Conservation (phyloP, 2,329 filamentous ascomycete species). For the Colletotrichum lindemuthianum region DNA sequence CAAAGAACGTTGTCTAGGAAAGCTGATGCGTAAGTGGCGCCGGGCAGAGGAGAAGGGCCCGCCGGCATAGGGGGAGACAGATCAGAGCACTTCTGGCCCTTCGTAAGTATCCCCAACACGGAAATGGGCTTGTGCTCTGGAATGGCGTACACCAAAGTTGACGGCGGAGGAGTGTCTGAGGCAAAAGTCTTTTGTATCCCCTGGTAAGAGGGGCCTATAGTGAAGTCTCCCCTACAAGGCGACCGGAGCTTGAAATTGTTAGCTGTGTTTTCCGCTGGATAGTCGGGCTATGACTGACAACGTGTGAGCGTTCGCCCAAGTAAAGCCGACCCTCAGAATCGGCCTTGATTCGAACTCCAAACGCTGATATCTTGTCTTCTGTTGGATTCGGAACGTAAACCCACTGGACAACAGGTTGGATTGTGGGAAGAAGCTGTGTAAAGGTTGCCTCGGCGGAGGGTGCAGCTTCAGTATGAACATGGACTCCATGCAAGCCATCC, state of each 20-base stretch:
- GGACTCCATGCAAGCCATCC: neutral
- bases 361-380: slow-evolving; percentile 6
- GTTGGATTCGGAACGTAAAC: slow-evolving; percentile 3
- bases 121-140: neutral
- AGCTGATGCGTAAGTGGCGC: neutral
- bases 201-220: neutral
- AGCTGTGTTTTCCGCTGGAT: neutral
- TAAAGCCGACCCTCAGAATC: neutral
- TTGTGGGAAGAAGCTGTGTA: neutral
- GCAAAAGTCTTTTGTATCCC: neutral
- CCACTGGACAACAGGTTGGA: neutral
- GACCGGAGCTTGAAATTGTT: neutral
- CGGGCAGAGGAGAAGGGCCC: slow-evolving; percentile 1
- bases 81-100: neutral
- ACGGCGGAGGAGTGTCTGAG: neutral
- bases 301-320: neutral
- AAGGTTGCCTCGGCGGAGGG: slow-evolving; percentile 4
- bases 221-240: slow-evolving; percentile 2
- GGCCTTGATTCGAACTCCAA: neutral
- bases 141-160: slow-evolving; percentile 10
- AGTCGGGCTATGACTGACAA: neutral
- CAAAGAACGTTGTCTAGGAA: neutral
- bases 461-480: neutral
- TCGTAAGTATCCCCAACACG: neutral
- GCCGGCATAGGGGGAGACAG: slow-evolving; percentile 4